Conservation (phyloP, 495 filamentous ascomycete genomes). For the Penicillium silybi region DNA sequence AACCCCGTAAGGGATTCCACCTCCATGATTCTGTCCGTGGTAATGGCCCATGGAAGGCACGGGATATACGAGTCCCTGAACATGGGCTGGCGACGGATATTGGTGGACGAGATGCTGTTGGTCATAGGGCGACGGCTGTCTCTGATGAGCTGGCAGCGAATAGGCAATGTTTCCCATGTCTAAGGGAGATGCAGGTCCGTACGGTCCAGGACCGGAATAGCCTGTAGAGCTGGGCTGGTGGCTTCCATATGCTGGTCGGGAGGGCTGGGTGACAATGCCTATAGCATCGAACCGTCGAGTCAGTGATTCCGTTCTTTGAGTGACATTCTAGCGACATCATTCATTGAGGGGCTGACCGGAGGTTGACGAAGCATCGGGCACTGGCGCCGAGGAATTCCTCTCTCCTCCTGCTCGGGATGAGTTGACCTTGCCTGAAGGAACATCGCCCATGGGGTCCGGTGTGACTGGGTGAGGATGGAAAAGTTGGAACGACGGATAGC, state of each 20-base stretch:
- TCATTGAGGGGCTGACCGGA: slow-evolving; percentile 24
- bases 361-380: slow-evolving; percentile 9
- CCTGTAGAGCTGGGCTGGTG: slow-evolving; percentile 18
- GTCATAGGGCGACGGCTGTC: slow-evolving; percentile 26
- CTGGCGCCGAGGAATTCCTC: slow-evolving; percentile 11
- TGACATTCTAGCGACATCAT: neutral
- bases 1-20: slow-evolving; percentile 26
- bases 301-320: slow-evolving; percentile 3
- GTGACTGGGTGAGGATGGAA: neutral
- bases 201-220: slow-evolving; percentile 19
- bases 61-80: slow-evolving; percentile 34
- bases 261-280: slow-evolving; percentile 16
- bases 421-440: slow-evolving; percentile 23
- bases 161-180: slow-evolving; percentile 47
- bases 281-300: slow-evolving; percentile 9
- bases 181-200: slow-evolving; percentile 32
- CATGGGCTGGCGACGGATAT: slow-evolving; percentile 20
- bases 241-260: slow-evolving; percentile 21
- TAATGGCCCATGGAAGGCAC: slow-evolving; percentile 35
- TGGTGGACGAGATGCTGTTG: slow-evolving; percentile 31
- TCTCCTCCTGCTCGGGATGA: slow-evolving; percentile 17
- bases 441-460: slow-evolving; percentile 34
- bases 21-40: slow-evolving; percentile 22
- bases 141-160: slow-evolving; percentile 39
- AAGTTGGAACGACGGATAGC: neutral